Base-by-base conservation (phyloP, 192 early-diverging fungal genomes). In the Backusella circina region DNA sequence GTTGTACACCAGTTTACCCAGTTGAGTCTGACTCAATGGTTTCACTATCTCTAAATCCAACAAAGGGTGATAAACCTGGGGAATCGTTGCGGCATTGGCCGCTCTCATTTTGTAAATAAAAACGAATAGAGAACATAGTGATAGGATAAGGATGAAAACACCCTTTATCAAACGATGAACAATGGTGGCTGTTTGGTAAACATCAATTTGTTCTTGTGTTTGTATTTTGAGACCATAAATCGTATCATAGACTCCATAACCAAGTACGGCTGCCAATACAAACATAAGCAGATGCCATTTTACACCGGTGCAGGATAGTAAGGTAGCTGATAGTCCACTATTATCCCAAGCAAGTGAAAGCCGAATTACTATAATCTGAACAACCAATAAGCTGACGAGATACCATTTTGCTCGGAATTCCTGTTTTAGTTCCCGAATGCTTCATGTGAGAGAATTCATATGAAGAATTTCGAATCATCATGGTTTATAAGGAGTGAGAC, bases 271-370 rank as follows among this genome's bases (percentile, higher is more conserved):
- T 61, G 23, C 13, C 54, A 61, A 61, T 28, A 61, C 54, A 61
- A 61, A 61, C 9, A 28, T 26, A 3, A 61, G 54, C 1, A 84
- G 16, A 37, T 76, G 65, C 85, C 85, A 86, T 12, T 28, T 61
- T 61, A 12, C 54, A 61, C 54, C 10, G 28, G 21, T 61, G 54
- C 26, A 61, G 54, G 54, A 61, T 61, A 61, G 54, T 61, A 61
- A 61, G 28, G 13, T 9, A 61, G 2, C 13, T 61, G 54, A 61
- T 61, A 61, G 9, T 3, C 79, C 84, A 30, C 78, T 87, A 50
- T 85, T 81, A 65, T 85, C 86, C 87, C 87, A 88, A 16, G 54
- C 54, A 37, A 81, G 54, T 8, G 84, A 68, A 1, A 86, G 7
- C 16, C 87, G 77, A n/a, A 88, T 67, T 21, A 84, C 39, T 16